Evolutionary conservation across 2,329 filamentous ascomycete genomes (phyloP).

Genomic region (Pezicula carpinea): DNA sequence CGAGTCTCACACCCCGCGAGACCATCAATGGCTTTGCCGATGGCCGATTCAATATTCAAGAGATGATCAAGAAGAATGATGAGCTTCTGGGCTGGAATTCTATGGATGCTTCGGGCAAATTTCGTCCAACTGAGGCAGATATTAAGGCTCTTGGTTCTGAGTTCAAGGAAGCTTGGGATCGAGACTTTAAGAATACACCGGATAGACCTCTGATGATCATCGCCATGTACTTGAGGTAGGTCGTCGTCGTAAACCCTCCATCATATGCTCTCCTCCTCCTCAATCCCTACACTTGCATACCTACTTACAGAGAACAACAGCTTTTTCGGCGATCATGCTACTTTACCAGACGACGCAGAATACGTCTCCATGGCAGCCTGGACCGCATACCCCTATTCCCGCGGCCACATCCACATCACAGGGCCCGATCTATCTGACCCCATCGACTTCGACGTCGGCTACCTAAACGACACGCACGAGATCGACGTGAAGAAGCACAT

Average conservation of each 20-base stretch:
- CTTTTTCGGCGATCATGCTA: conserved; percentile 39
- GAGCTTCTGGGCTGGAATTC: conserved; percentile 48
- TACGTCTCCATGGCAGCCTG: conserved; percentile 47
- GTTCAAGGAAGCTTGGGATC: conserved; percentile 48
- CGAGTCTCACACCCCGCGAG: conserved; percentile 35
- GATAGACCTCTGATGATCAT: conserved; percentile 35
- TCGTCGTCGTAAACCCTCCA: not conserved
- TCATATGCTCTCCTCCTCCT: not conserved
- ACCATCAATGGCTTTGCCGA: conserved; percentile 46
- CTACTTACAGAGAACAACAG: not conserved
- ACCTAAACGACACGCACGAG: conserved; percentile 48
- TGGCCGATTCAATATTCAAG: conserved; percentile 36
- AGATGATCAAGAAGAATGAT: conserved; percentile 39
- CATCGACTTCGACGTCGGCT: conserved; percentile 51
- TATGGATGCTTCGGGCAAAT: conserved; percentile 44
- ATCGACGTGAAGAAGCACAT: conserved; percentile 44
- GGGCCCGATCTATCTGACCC: conserved; percentile 32
- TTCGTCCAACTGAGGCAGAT: conserved; percentile 50
- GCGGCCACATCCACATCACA: conserved; percentile 54
- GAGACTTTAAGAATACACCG: conserved; percentile 37
- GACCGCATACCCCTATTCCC: conserved; percentile 54
- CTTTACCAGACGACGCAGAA: conserved; percentile 35
- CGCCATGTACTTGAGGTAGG: conserved; percentile 9
- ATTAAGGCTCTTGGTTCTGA: conserved; percentile 44
- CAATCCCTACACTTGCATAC: not conserved